These are phyloP conservation scores for Areca catechu DNA, from an alignment of 176 grass and related monocot genomes.

Conservation along the genomic window DNA sequence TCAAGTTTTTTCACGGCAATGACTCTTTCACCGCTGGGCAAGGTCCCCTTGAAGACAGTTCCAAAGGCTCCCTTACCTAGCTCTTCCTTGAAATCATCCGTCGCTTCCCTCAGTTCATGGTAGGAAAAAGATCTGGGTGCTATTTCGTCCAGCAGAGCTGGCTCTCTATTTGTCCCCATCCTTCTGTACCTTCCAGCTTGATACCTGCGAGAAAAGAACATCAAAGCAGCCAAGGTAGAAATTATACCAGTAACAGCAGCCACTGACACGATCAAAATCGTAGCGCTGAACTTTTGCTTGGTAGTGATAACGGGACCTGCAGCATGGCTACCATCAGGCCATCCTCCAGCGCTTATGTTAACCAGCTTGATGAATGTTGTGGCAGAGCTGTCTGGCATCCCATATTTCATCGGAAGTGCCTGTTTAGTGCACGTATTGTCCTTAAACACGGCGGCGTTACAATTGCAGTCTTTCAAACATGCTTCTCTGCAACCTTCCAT, in stretches of 20 bases:
- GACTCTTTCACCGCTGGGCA: neutral
- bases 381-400: slow-evolving; percentile 14
- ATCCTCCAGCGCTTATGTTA: neutral
- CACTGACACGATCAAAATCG: too few relatives aligned
- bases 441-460: slow-evolving; percentile 12
- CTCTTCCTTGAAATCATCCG: slow-evolving; percentile 20
- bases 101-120: slow-evolving; percentile 20
- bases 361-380: slow-evolving; percentile 32
- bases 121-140: slow-evolving; percentile 18
- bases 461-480: too few relatives aligned
- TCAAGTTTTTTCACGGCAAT: slow-evolving; percentile 40
- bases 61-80: slow-evolving; percentile 33
- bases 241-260: too few relatives aligned
- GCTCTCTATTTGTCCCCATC: neutral
- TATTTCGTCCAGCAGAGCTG: slow-evolving; percentile 12
- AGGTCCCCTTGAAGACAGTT: slow-evolving; percentile 25
- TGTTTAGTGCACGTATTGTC: slow-evolving; percentile 21
- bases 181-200: neutral
- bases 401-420: slow-evolving; percentile 33
- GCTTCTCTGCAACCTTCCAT: too few relatives aligned
- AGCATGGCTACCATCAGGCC: too few relatives aligned
- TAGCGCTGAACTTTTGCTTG: too few relatives aligned
- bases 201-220: too few relatives aligned
- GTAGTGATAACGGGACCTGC: too few relatives aligned
- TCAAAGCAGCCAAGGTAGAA: too few relatives aligned